Conservation (phyloP, 164 flowering plant species). For the Vitis vinifera region ASM3070453v1 NC_081812.1:10982501-10983000, state of each 20-base stretch:
- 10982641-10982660: no score
- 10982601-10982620: background rate
- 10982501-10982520: background rate
- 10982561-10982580: no score
- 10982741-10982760: constrained; percentile 58
- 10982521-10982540: background rate
- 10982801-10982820: constrained; percentile 55
- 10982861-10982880: constrained; percentile 73
- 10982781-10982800: constrained; percentile 82
- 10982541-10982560: background rate
- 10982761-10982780: constrained; percentile 78
- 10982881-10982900: constrained; percentile 65
- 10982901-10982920: constrained; percentile 64
- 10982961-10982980: constrained; percentile 73
- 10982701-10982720: no score
- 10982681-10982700: no score
- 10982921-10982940: constrained; percentile 73
- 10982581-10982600: no score
- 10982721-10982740: background rate
- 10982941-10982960: constrained; percentile 79
- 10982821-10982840: constrained; percentile 45
- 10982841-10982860: constrained; percentile 80
- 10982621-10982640: background rate
- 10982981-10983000: constrained; percentile 80
- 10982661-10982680: no score